Evolutionary conservation across 441 rosid genomes (phyloP), one percentile per base, ranked within the genome.

Genomic region (Viola pubescens): DNA sequence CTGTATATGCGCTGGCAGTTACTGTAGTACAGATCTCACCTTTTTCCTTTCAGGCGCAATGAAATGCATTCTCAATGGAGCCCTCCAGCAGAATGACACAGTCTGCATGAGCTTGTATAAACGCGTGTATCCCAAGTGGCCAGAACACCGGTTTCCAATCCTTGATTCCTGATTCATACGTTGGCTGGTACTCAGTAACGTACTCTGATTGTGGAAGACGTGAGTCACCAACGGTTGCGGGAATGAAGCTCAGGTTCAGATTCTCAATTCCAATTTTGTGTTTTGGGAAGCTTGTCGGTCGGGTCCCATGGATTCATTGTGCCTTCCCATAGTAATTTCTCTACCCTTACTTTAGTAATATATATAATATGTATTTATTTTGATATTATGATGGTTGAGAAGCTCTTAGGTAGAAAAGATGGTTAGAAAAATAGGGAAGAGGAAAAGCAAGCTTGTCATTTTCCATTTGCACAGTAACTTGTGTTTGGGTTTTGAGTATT

Each of bases 111-210:
- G 87, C 80, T 72, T 92, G 59, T 92, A 69, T 77, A 89, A 89
- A 78, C 96, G 96, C 0, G 88, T 82, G 16, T 89, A 84, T 78
- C 94, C 97, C 59, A 87, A 85, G 79, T 89, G 96, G 98, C 92
- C 89, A 3, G 89, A 83, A 59, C 76, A 68, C 61, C 51, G 68
- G 61, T 89, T 85, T 80, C 95, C 95, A 3, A 49, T 81, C 41
- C 64, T 59, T 3, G 85, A 78, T 63, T 70, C 78, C 48, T 85
- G 87, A 83, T 58, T 66, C 19, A 59, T 14, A 38, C 56, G 69
- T 16, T 14, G 37, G 12, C 49, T 37, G 44, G 10, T 19, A 60
- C 37, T 48, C 54, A 26, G 3, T 9, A 13, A 34, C 62, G 46
- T 45, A n/a, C 48, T 58, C 48, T 58, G 39, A 41, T 65, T 53